Conservation (phyloP, 331 rosid genomes). For the Prunus yedoensis region DNA sequence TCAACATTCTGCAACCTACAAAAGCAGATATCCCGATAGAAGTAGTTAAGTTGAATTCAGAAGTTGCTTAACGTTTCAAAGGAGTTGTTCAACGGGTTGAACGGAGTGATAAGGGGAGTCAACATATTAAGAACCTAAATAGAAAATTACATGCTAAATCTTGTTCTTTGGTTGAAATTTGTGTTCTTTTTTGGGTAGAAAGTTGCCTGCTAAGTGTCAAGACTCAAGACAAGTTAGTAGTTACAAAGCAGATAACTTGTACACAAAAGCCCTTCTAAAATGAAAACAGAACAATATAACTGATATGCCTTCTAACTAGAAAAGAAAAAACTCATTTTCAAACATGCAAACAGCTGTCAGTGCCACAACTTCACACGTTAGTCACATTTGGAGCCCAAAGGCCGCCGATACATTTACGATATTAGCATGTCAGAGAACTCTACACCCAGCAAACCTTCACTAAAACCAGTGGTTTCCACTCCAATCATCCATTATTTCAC, state of each 20-base stretch:
- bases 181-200: neutral
- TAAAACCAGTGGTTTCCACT: neutral
- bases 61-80: neutral
- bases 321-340: too few relatives aligned
- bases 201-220: neutral
- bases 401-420: too few relatives aligned
- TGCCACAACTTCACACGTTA: too few relatives aligned
- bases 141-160: neutral
- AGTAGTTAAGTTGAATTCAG: neutral
- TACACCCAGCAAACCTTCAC: neutral
- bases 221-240: neutral
- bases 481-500: neutral
- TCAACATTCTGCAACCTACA: conserved; percentile 57
- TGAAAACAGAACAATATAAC: too few relatives aligned
- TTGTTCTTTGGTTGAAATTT: neutral
- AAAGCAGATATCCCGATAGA: conserved; percentile 2
- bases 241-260: neutral
- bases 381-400: too few relatives aligned
- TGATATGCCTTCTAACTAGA: too few relatives aligned
- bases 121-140: neutral
- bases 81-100: neutral
- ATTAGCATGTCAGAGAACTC: neutral
- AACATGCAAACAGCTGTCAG: too few relatives aligned
- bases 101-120: neutral
- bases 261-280: neutral